Percentiles rank a stretch among this genome's conserved stretches.
These are phyloP conservation scores for Malassezia obtusa DNA, from an alignment of 1,284 basidiomycete genomes.

Conservation along the genomic window DNA sequence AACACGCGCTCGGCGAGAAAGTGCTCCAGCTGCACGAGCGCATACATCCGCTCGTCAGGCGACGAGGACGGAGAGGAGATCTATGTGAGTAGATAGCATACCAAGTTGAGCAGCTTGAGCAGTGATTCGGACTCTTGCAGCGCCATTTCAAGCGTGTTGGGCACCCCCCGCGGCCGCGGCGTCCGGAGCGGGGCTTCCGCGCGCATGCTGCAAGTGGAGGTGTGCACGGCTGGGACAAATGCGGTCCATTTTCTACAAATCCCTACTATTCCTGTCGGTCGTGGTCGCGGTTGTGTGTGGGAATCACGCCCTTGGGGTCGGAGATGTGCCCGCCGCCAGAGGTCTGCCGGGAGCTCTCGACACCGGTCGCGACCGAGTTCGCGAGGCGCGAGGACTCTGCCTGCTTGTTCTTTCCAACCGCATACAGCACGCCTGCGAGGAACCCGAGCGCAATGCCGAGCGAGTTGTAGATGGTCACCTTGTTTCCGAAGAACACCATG, in stretches of 20 bases:
- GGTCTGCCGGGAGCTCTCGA: background rate
- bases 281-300: conserved; percentile 13
- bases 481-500: conserved; percentile 58
- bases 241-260: background rate
- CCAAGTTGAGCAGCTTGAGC: conserved; percentile 1
- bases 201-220: conserved; percentile 1
- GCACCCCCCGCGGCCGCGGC: background rate
- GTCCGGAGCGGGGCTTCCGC: background rate
- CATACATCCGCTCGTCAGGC: conserved; percentile 15
- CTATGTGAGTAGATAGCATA: conserved; percentile 4
- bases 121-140: background rate
- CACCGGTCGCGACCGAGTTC: conserved; percentile 23
- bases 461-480: conserved; percentile 72
- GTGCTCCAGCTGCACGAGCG: conserved; percentile 17
- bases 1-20: conserved; percentile 13
- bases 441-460: conserved; percentile 81
- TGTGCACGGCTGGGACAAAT: background rate
- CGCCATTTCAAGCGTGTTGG: background rate
- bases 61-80: background rate
- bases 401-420: conserved; percentile 45
- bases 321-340: conserved; percentile 6
- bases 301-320: conserved; percentile 22
- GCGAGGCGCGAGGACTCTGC: conserved; percentile 30
- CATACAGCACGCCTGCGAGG: conserved; percentile 60
- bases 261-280: background rate